phyloP scores from a whole-genome alignment of 108 stramenopile genomes.

The Cyclotella choctawhatcheeana region DNA sequence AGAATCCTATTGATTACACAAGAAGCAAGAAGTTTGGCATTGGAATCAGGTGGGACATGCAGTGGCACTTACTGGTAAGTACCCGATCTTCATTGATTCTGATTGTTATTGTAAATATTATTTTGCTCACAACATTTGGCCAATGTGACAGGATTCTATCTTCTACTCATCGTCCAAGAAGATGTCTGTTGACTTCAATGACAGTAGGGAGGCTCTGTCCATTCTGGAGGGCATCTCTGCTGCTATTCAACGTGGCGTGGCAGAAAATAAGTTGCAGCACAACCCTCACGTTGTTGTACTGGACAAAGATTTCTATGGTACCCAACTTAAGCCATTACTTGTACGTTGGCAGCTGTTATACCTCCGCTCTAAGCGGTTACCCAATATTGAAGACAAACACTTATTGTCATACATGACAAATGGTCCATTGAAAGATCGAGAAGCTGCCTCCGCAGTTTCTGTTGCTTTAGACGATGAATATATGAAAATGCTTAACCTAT shows the following conservation, averaged over 20 bases:
- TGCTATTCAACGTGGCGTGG: slow-evolving; percentile 86
- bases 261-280: slow-evolving; percentile 80
- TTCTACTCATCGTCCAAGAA: slow-evolving; percentile 75
- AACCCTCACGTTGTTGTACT: slow-evolving; percentile 95
- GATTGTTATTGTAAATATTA: neutral
- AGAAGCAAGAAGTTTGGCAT: slow-evolving; percentile 80
- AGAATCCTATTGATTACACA: slow-evolving; percentile 97
- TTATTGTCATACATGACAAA: slow-evolving; percentile 92
- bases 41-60: slow-evolving; percentile 95
- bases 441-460: slow-evolving; percentile 85
- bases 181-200: slow-evolving; percentile 89
- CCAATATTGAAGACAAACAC: slow-evolving; percentile 90
- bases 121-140: neutral
- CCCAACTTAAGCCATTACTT: slow-evolving; percentile 86
- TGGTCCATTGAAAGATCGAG: slow-evolving; percentile 78
- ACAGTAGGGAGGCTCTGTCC: slow-evolving; percentile 84
- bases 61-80: slow-evolving; percentile 88
- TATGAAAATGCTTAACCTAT: slow-evolving; percentile 98
- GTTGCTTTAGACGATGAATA: slow-evolving; percentile 95
- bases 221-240: slow-evolving; percentile 82
- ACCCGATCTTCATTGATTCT: neutral
- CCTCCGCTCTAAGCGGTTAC: slow-evolving; percentile 87
- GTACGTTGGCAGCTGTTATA: slow-evolving; percentile 97
- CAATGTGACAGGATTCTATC: slow-evolving; percentile 72
- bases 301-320: slow-evolving; percentile 87